Percentiles rank a stretch among this genome's conserved stretches.
These are phyloP conservation scores for Croton setiger DNA, from an alignment of 441 rosid species.

Conservation along the genomic window DNA sequence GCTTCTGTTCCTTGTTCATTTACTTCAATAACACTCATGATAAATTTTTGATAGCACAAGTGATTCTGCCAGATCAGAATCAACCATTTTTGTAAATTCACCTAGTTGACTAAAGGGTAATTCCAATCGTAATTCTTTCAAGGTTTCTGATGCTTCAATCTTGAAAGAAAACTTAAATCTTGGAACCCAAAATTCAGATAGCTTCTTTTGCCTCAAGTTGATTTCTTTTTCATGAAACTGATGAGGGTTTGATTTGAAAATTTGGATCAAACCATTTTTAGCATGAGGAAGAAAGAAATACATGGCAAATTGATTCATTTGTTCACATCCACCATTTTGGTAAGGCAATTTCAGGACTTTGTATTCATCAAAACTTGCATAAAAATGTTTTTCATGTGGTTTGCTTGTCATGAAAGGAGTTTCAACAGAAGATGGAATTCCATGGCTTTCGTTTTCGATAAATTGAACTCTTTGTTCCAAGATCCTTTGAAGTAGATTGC, in stretches of 20 bases:
- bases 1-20: constrained; percentile 28
- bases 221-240: background rate
- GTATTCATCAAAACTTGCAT: constrained; percentile 10
- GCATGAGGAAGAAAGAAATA: constrained; percentile 24
- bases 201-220: background rate
- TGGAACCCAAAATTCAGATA: constrained; percentile 25
- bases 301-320: constrained; percentile 19
- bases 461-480: constrained; percentile 24
- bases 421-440: constrained; percentile 27
- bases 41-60: constrained; percentile 17
- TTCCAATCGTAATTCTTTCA: constrained; percentile 19
- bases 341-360: constrained; percentile 22
- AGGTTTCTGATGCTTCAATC: constrained; percentile 18
- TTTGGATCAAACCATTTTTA: constrained; percentile 9
- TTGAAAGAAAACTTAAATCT: constrained; percentile 27
- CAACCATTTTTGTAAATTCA: constrained; percentile 22
- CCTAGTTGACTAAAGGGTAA: constrained; percentile 12
- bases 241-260: background rate
- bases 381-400: background rate
- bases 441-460: constrained; percentile 12
- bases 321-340: constrained; percentile 11
- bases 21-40: constrained; percentile 25
- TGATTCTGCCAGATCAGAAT: background rate
- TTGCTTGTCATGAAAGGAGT: constrained; percentile 29
- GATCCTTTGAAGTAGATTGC: constrained; percentile 35